Base-by-base conservation (phyloP, 371 early-diverging fungal species). In the Capniomyces stellatus region DNA sequence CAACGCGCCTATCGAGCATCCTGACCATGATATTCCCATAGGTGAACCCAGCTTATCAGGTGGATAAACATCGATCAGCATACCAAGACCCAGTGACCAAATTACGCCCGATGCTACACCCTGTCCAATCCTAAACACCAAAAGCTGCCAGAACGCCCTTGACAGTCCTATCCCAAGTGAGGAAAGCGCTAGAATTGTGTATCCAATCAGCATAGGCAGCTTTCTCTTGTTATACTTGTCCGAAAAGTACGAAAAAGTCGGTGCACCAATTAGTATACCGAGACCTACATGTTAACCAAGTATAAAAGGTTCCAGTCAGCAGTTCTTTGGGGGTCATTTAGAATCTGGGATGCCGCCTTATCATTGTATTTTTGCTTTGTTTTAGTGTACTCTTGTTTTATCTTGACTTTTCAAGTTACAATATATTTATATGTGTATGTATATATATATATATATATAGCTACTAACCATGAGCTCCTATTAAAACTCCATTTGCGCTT, bases 391-490 rank as follows among this genome's bases (percentile, higher is more conserved):
- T n/a, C n/a, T n/a, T n/a, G n/a, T n/a, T n/a, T n/a, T 76, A 73
- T n/a, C n/a, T n/a, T n/a, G n/a, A n/a, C n/a, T n/a, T n/a, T n/a
- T n/a, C n/a, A n/a, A n/a, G n/a, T n/a, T n/a, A n/a, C n/a, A n/a
- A n/a, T n/a, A n/a, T n/a, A n/a, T n/a, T n/a, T n/a, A n/a, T n/a
- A n/a, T n/a, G n/a, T n/a, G n/a, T n/a, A n/a, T n/a, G n/a, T n/a
- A n/a, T n/a, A n/a, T n/a, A n/a, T n/a, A n/a, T n/a, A n/a, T n/a
- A n/a, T n/a, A n/a, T n/a, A n/a, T n/a, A n/a, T n/a, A n/a, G n/a
- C n/a, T n/a, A n/a, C n/a, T n/a, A n/a, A 72, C 84, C 86, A 62
- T 82, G 89, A 57, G 75, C 76, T 3, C 83, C 87, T 62, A 91
- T 81, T 31, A 91, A 73, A 28, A 89, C 66, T 1, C 89, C 89